Evolutionary conservation across 345 rosid species (phyloP), one percentile per base, ranked within the genome.

Genomic region (Anastatica hierochuntica): DNA sequence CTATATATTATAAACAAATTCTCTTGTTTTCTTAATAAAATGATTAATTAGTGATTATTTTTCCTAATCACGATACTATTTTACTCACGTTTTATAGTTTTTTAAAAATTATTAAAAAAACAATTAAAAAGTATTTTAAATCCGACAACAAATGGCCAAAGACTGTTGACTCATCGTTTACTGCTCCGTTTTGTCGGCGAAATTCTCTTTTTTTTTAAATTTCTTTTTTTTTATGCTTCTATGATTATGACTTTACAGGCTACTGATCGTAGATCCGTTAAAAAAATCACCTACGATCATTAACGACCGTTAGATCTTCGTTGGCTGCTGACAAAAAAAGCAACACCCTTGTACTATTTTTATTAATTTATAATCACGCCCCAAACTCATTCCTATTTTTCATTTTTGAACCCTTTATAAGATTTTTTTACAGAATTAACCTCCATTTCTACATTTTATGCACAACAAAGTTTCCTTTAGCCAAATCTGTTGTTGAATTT

Each of bases 261-360:
- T 31, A 14, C 26, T 19, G 12, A 14, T 50, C 29, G 59, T 27
- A 53, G 69, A 38, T 40, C 70, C 56, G 56, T 63, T 50, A 33
- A 29, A 55, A 5, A 24, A 31, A 23, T 39, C n/a, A n/a, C n/a
- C n/a, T 50, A 33, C 47, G 14, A 15, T 49, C 58, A 59, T 74
- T 80, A 56, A 40, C 30, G 67, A 63, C 82, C 83, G 67, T 64
- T 42, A n/a, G 81, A 78, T 80, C 81, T 34, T 37, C 69, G 63
- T 71, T 59, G 72, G 65, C 69, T 64, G 43, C 20, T 48, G 42
- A 30, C 14, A 14, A 13, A 30, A 29, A 55, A 55, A 54, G 43
- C 35, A 35, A 29, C 20, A 54, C 54, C 17, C 20, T 17, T 8
- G 29, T 39, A 53, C 23, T 23, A 11, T 13, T 6, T 59, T 45